Conservation (phyloP, 495 filamentous ascomycete genomes). For the Sabuloglossum arenarium region DNA sequence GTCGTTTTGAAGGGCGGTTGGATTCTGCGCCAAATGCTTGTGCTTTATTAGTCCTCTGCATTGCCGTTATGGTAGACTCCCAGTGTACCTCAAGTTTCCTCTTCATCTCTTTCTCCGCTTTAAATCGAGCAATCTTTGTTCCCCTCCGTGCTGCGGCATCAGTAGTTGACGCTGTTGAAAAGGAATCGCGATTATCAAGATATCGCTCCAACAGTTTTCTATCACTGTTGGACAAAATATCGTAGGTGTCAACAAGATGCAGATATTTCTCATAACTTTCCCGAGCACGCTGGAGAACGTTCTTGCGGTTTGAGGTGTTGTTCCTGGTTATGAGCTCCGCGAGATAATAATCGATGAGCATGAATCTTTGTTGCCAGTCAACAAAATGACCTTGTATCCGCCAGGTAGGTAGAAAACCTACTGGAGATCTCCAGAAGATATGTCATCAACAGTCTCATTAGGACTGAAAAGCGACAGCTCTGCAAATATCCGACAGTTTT, state of each 20-base stretch:
- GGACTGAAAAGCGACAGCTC: conserved; percentile 65
- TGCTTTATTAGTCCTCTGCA: not conserved
- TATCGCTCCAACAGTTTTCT: conserved; percentile 53
- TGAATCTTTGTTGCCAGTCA: conserved; percentile 28
- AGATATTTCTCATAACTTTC: conserved; percentile 58
- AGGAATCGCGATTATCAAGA: conserved; percentile 38
- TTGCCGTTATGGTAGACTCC: not conserved
- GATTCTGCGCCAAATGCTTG: conserved; percentile 39
- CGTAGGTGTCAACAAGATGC: conserved; percentile 54
- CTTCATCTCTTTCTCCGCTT: conserved; percentile 71
- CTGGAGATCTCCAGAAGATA: conserved; percentile 64
- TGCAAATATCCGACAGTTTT: conserved; percentile 49
- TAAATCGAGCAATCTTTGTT: conserved; percentile 70
- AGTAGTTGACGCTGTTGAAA: conserved; percentile 42
- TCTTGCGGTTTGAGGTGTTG: conserved; percentile 35
- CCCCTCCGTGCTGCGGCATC: conserved; percentile 58
- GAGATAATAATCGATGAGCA: conserved; percentile 44
- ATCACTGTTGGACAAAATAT: conserved; percentile 43
- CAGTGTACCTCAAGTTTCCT: conserved; percentile 47
- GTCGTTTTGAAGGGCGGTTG: conserved; percentile 39
- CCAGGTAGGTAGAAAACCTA: conserved; percentile 19
- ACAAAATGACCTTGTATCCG: not conserved
- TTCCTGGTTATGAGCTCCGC: conserved; percentile 43
- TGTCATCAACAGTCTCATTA: conserved; percentile 79
- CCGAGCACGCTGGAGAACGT: conserved; percentile 36